Percentiles rank a stretch among this genome's conserved stretches.
Evolutionary conservation across 1,284 basidiomycete genomes (phyloP).

Genomic region (Ganoderma lucidum): DNA sequence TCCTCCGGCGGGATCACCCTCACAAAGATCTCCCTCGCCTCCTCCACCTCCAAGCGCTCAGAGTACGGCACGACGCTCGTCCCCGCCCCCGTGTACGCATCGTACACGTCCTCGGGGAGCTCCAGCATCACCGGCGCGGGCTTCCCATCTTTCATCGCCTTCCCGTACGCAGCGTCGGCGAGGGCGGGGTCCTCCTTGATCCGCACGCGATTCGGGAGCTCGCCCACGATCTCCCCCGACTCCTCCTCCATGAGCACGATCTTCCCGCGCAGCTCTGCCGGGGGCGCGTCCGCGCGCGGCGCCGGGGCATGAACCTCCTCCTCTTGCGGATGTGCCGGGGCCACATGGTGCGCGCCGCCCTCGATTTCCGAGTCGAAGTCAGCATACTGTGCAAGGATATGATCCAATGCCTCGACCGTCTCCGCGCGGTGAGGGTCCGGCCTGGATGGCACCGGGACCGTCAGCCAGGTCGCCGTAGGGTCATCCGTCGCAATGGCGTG

Average conservation of each 20-base stretch:
- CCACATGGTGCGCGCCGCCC: constrained; percentile 25
- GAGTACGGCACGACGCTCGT: constrained; percentile 28
- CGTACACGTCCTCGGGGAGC: constrained; percentile 53
- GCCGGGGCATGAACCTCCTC: neutral
- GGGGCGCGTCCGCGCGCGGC: constrained; percentile 1
- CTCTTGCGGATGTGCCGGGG: constrained; percentile 1
- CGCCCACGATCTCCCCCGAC: constrained; percentile 78
- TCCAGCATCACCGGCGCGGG: constrained; percentile 76
- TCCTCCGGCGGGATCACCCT: constrained; percentile 70
- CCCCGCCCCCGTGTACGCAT: constrained; percentile 40
- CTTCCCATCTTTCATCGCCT: constrained; percentile 33
- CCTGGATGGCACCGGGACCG: constrained; percentile 46
- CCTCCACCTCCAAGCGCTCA: constrained; percentile 47
- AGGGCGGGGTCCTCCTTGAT: constrained; percentile 64
- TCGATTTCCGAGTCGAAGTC: constrained; percentile 42
- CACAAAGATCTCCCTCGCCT: constrained; percentile 62
- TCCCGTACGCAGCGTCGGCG: constrained; percentile 30
- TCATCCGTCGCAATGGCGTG: neutral
- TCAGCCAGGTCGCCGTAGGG: constrained; percentile 42
- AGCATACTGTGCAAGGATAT: constrained; percentile 74
- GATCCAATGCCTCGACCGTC: constrained; percentile 75
- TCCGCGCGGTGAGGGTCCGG: constrained; percentile 52
- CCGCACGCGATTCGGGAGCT: constrained; percentile 66
- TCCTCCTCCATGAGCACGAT: constrained; percentile 81
- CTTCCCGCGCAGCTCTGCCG: constrained; percentile 64